Evolutionary conservation across 164 flowering plant genomes (phyloP), one percentile per base, ranked within the genome.

Genomic region (Aristolochia contorta): DNA sequence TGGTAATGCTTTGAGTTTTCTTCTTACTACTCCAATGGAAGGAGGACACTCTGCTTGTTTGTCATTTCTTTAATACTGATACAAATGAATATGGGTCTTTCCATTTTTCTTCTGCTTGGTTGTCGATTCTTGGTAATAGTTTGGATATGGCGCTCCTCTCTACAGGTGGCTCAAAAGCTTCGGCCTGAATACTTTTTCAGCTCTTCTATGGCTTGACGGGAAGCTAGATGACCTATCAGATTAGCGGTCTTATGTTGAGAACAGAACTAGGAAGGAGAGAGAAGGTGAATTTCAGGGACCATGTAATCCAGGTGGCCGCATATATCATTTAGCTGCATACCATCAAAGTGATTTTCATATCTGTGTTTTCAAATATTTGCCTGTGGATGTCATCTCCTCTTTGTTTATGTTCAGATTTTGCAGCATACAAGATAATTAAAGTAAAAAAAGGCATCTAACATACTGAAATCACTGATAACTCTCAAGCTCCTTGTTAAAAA

Each of bases 181-280:
- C 64, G 12, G 84, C 93, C 6, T 89, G 93, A 15, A 65, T 86
- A 12, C 59, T 81, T 10, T 61, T 86, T 41, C 93, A 86, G 65
- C 54, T 86, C 21, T 86, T 82, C 47, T 86, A 86, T 70, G 92
- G 92, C 0, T 3, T 86, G 41, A 33, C 84, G 53, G 92, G 92
- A 16, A 80, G 93, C 68, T 86, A 86, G 85, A 86, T 89, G 45
- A 87, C 89, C 13, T 86, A 86, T 53, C 79, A 82, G 41, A 84
- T 86, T 51, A 82, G 87, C 66, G 74, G 78, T 15, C 83, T 86
- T 86, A 86, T 63, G 71, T 86, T 20, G 93, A 86, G 70, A 84
- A 84, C 70, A 67, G 93, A 27, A 84, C 72, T 58, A 71, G 89
- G 59, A 86, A 81, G 63, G 89, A 86, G 68, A 86, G 83, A 81